These are phyloP conservation scores for Physcomitrium patens DNA, from an alignment of 225 moss, liverwort and hornwort genomes.

Conservation along the genomic window DNA sequence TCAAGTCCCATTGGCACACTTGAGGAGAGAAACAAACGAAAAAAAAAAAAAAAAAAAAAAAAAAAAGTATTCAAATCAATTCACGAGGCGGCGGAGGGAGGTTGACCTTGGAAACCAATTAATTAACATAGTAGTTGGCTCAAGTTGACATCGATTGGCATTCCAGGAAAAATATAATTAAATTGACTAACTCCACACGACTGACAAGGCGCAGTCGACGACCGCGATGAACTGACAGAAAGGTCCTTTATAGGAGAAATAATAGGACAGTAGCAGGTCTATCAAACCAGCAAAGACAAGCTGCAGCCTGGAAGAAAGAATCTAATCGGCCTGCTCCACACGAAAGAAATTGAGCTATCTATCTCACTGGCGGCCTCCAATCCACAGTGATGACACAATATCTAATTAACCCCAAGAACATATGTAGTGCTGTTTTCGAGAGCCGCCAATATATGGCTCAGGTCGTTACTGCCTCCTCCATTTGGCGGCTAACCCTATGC, in stretches of 20 bases:
- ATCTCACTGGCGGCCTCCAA: slow-evolving; percentile 16
- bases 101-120: neutral
- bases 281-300: neutral
- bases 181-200: neutral
- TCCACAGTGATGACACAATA: neutral
- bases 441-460: slow-evolving; percentile 42
- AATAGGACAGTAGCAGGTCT: neutral
- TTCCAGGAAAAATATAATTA: neutral
- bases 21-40: no score
- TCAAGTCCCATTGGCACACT: no score
- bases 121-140: no score
- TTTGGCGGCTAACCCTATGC: slow-evolving; percentile 31
- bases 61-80: no score
- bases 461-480: slow-evolving; percentile 33
- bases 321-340: neutral
- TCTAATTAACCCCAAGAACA: slow-evolving; percentile 31
- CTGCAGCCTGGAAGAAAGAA: neutral
- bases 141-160: neutral
- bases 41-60: no score
- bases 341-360: neutral
- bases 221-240: neutral
- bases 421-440: slow-evolving; percentile 40
- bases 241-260: neutral
- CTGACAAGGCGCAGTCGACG: neutral
- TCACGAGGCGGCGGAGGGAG: neutral